phyloP scores from a whole-genome alignment of 768 basidiomycete genomes.

The Neoboletus magnificus region DNA sequence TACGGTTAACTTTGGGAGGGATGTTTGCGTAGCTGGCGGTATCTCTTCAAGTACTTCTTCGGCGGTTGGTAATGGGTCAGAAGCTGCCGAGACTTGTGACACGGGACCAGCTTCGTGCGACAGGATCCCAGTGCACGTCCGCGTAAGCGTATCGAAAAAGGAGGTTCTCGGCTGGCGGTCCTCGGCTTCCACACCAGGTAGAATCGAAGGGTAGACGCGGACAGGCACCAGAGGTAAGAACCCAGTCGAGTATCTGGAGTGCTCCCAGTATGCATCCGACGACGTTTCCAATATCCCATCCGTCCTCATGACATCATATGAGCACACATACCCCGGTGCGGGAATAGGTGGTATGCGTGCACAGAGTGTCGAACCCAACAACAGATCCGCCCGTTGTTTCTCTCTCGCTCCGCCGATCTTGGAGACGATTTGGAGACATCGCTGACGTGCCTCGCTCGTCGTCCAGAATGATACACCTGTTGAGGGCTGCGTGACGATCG shows the following conservation, averaged over 20 bases:
- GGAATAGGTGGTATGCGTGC: slow-evolving; percentile 7
- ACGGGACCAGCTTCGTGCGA: slow-evolving; percentile 35
- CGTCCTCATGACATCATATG: neutral
- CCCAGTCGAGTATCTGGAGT: slow-evolving; percentile 52
- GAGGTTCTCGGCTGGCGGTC: neutral
- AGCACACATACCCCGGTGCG: neutral
- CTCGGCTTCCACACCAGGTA: slow-evolving; percentile 7
- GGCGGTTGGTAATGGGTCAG: neutral
- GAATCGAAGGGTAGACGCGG: slow-evolving; percentile 41
- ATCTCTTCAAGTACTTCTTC: slow-evolving; percentile 35
- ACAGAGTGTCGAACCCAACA: slow-evolving; percentile 42
- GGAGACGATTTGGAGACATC: slow-evolving; percentile 71
- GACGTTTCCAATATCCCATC: slow-evolving; percentile 3
- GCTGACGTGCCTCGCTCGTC: slow-evolving; percentile 68
- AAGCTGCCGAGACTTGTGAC: neutral
- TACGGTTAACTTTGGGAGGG: slow-evolving; percentile 59
- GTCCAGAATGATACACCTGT: slow-evolving; percentile 67
- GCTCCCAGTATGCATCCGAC: slow-evolving; percentile 54
- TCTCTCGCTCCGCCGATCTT: slow-evolving; percentile 78
- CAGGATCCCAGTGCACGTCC: slow-evolving; percentile 55
- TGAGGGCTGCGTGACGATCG: neutral
- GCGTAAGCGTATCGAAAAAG: slow-evolving; percentile 49
- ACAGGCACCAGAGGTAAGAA: slow-evolving; percentile 62
- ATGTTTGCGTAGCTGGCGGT: slow-evolving; percentile 51
- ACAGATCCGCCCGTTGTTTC: slow-evolving; percentile 55